These are phyloP conservation scores for Apiospora malaysiana DNA, from an alignment of 2,329 filamentous ascomycete species.

Conservation along the genomic window DNA sequence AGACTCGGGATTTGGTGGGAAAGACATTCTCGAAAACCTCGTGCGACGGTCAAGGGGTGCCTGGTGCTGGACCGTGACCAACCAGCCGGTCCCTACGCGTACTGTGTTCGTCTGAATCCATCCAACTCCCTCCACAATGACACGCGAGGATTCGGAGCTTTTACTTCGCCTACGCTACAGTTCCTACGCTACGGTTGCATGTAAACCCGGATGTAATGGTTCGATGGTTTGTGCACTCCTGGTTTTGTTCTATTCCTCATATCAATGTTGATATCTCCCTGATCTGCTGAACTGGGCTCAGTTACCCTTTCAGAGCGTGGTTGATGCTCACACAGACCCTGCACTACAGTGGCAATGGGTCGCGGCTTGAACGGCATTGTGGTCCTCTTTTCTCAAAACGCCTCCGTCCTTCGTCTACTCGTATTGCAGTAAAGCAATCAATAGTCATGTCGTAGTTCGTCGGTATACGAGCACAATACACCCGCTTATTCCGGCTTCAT, in stretches of 20 bases:
- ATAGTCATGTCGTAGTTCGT: not conserved
- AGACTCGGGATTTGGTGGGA: too few species aligned
- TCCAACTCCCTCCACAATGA: too few species aligned
- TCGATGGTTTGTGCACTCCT: not conserved
- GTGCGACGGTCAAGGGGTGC: too few species aligned
- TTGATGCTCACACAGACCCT: not conserved
- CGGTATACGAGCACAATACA: too few species aligned
- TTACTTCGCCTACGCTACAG: not conserved
- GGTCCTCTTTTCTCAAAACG: not conserved
- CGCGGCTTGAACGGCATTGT: not conserved
- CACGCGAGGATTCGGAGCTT: too few species aligned
- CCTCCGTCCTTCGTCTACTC: not conserved
- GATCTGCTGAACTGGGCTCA: not conserved
- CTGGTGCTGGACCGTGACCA: too few species aligned
- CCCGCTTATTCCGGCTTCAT: conserved; percentile 69
- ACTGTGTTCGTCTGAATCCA: too few species aligned
- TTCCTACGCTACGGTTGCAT: not conserved
- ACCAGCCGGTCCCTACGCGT: too few species aligned
- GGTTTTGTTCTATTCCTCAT: not conserved
- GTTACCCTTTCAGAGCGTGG: not conserved
- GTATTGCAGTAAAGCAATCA: not conserved
- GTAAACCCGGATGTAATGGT: not conserved
- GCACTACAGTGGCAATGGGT: not conserved
- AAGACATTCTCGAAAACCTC: too few species aligned
- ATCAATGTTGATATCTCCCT: not conserved